These are phyloP conservation scores for Phallus indusiatus DNA, from an alignment of 768 basidiomycete genomes.

Conservation along the genomic window DNA sequence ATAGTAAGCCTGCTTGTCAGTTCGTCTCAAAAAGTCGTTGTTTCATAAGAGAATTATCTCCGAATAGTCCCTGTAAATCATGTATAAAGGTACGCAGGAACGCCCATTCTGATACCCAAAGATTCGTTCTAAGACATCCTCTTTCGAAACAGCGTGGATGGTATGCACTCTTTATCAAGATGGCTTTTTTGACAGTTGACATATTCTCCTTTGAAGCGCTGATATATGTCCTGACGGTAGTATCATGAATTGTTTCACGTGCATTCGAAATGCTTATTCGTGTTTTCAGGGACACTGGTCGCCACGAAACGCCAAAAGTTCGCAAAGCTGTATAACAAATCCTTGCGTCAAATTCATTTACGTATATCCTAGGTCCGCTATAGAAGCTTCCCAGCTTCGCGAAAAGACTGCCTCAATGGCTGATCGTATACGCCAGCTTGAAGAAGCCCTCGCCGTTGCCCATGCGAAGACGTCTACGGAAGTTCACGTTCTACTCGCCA, in stretches of 20 bases:
- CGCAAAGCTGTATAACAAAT: not conserved
- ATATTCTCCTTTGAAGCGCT: not conserved
- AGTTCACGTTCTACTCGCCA: not conserved
- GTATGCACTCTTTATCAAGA: not conserved
- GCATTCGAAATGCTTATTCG: not conserved
- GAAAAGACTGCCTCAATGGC: conserved; percentile 8
- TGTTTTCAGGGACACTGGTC: conserved; percentile 1
- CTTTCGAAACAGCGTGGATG: conserved; percentile 5
- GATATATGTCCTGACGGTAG: conserved; percentile 10
- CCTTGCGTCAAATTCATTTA: not conserved
- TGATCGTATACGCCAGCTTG: conserved; percentile 4
- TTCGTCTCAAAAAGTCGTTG: not conserved
- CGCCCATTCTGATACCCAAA: not conserved
- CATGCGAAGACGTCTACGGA: conserved; percentile 7
- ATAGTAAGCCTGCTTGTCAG: not conserved
- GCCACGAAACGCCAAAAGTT: conserved; percentile 9
- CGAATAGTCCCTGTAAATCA: conserved; percentile 7
- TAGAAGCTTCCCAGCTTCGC: conserved; percentile 6
- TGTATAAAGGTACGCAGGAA: conserved; percentile 6
- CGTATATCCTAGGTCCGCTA: not conserved
- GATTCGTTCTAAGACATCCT: not conserved
- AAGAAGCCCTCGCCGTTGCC: conserved; percentile 2
- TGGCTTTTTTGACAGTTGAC: not conserved
- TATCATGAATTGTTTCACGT: not conserved
- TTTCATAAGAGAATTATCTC: not conserved